Evolutionary conservation across 805 yeast species (phyloP).

Genomic region (Saccharomyces kudriavzevii): DNA sequence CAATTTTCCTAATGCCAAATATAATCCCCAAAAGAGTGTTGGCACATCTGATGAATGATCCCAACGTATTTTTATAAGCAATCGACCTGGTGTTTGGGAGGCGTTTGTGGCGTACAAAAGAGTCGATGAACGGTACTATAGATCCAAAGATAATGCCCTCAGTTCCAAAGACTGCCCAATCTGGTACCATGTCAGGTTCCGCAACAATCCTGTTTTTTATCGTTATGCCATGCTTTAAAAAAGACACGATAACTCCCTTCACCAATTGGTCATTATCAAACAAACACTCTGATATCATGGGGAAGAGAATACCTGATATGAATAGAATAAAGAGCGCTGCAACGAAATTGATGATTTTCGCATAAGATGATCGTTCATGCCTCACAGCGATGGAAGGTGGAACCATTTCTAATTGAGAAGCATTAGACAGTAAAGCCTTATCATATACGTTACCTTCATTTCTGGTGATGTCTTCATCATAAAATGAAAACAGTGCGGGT

Average conservation of each 20-base stretch:
- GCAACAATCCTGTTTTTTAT: neutral
- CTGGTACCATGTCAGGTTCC: slow-evolving; percentile 11
- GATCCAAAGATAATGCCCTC: slow-evolving; percentile 50
- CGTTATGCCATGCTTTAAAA: neutral
- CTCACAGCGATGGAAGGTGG: neutral
- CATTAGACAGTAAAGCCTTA: slow-evolving; percentile 1
- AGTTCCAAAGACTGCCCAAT: slow-evolving; percentile 29
- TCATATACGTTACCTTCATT: slow-evolving; percentile 17
- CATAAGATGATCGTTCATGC: slow-evolving; percentile 3
- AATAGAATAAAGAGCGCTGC: slow-evolving; percentile 27
- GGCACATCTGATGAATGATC: slow-evolving; percentile 39
- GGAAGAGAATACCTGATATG: slow-evolving; percentile 43
- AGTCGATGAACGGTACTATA: slow-evolving; percentile 38
- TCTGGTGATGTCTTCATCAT: slow-evolving; percentile 32
- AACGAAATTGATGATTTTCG: slow-evolving; percentile 6
- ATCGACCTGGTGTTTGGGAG: slow-evolving; percentile 10
- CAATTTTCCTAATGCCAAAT: slow-evolving; percentile 59
- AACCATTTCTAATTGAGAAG: neutral
- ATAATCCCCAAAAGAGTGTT: slow-evolving; percentile 64
- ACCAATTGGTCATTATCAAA: slow-evolving; percentile 31
- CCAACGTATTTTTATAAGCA: slow-evolving; percentile 33
- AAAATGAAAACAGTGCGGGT: slow-evolving; percentile 43
- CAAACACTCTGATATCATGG: slow-evolving; percentile 43
- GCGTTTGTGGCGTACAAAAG: slow-evolving; percentile 8
- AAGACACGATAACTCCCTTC: neutral